These are phyloP conservation scores for Jatropha multifida DNA, from an alignment of 441 rosid genomes.

Conservation along the genomic window DNA sequence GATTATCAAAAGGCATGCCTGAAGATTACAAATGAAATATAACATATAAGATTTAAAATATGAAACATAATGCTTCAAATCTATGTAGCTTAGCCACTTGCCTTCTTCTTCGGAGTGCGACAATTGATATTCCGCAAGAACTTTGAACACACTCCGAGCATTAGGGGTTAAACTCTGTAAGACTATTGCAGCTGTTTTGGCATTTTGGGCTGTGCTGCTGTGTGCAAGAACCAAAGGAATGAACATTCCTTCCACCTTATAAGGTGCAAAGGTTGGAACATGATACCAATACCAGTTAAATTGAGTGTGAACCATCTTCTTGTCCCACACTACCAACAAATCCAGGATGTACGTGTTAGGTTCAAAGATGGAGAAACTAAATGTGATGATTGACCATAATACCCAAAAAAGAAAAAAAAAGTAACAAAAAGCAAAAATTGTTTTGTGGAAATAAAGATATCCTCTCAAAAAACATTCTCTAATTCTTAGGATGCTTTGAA, in stretches of 20 bases:
- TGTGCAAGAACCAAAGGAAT: slow-evolving; percentile 82
- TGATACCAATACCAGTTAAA: slow-evolving; percentile 94
- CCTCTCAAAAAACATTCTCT: background rate
- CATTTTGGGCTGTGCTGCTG: slow-evolving; percentile 58
- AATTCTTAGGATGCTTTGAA: background rate
- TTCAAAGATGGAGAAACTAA: slow-evolving; percentile 9
- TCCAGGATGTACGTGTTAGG: slow-evolving; percentile 3
- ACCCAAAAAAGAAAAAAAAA: background rate
- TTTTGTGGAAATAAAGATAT: background rate
- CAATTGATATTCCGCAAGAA: slow-evolving; percentile 77
- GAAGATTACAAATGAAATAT: slow-evolving; percentile 20
- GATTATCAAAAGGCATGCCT: slow-evolving; percentile 74
- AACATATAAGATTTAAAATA: slow-evolving; percentile 8
- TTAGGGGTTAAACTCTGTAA: slow-evolving; percentile 90
- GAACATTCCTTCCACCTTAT: slow-evolving; percentile 77
- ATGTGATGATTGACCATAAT: slow-evolving; percentile 13
- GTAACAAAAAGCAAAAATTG: background rate
- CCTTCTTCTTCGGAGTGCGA: slow-evolving; percentile 91
- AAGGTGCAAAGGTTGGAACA: slow-evolving; percentile 83
- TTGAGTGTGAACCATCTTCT: slow-evolving; percentile 93
- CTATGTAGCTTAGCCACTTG: slow-evolving; percentile 16
- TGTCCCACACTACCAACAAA: slow-evolving; percentile 82
- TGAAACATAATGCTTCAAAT: background rate
- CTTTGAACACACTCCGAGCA: slow-evolving; percentile 87
- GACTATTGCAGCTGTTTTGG: slow-evolving; percentile 84